Evolutionary conservation across 2,329 filamentous ascomycete species (phyloP), one percentile per base, ranked within the genome.

Genomic region (Colletotrichum zoysiae): DNA sequence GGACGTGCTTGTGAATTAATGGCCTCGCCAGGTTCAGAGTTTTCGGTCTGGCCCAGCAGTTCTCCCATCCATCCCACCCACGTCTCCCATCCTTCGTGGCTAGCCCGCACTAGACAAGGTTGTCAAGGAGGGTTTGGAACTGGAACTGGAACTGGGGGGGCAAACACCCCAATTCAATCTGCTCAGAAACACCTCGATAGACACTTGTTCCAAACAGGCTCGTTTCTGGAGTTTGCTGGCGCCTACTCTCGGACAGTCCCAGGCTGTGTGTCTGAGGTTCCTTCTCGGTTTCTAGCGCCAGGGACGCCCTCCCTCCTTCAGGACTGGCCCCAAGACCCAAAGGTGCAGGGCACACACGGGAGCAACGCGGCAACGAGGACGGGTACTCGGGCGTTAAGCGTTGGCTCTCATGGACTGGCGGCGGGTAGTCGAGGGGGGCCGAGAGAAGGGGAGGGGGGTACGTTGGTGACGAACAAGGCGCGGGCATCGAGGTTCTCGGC

Each of bases 31-130:
- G 38, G 58, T 59, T 71, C 65, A 71, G 65, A 68, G 65, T 68
- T 68, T 68, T 55, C 53, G 53, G 69, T 71, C 69, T 71, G 69
- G 69, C 59, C 69, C 69, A 68, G 51, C 53, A 63, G 18, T 26
- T 26, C 58, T 33, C 12, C 30, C 64, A 71, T 26, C 30, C 64
- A 71, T 26, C 26, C 26, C 26, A 26, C 2, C 48, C 67, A 67
- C 11, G 38, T 62, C 50, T 26, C 26, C 48, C 64, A 71, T 71
- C 69, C 69, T 64, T 64, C 35, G n/a, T 44, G 48, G 51, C 35
- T 44, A 11, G 40, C 42, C 20, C 20, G 40, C 60, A 58, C 53
- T 65, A 55, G 44, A 48, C 67, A 55, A 33, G 64, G 33, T 50
- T 46, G 23, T 30, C 42, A 18, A 50, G 60, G 35, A 53, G 33